phyloP scores from a whole-genome alignment of 148 eudicot genomes.

The Amaranthus cruentus region DNA sequence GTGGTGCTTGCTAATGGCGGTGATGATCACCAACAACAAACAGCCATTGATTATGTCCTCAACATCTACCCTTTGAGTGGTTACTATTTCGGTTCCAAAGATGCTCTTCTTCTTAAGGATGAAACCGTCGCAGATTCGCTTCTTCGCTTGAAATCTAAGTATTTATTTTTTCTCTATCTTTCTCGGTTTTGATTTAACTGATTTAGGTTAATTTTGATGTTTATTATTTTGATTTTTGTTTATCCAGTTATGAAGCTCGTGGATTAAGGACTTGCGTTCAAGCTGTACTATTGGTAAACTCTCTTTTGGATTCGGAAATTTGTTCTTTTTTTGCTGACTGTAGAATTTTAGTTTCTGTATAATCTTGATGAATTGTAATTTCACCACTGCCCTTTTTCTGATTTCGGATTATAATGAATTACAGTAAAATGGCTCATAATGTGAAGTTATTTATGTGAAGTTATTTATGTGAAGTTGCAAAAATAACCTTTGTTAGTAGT shows the following conservation, averaged over 20 bases:
- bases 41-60: slow-evolving; percentile 17
- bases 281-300: slow-evolving; percentile 58
- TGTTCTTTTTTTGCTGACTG: neutral
- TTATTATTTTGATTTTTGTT: neutral
- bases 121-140: slow-evolving; percentile 42
- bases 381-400: no score
- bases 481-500: no score
- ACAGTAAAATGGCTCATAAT: no score
- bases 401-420: no score
- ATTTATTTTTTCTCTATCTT: neutral
- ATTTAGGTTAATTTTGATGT: neutral
- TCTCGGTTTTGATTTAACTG: neutral
- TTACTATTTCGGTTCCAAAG: slow-evolving; percentile 56
- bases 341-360: no score
- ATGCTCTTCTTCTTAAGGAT: slow-evolving; percentile 26
- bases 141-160: slow-evolving; percentile 51
- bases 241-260: slow-evolving; percentile 49
- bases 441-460: no score
- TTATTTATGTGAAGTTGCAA: no score
- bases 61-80: slow-evolving; percentile 47
- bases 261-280: slow-evolving; percentile 64
- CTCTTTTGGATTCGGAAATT: neutral
- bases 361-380: no score
- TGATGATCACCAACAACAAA: neutral
- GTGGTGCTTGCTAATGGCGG: neutral